Percentiles rank a stretch among this genome's conserved stretches.
Evolutionary conservation across 2,329 filamentous ascomycete species (phyloP).

Genomic region (Colletotrichum viniferum): DNA sequence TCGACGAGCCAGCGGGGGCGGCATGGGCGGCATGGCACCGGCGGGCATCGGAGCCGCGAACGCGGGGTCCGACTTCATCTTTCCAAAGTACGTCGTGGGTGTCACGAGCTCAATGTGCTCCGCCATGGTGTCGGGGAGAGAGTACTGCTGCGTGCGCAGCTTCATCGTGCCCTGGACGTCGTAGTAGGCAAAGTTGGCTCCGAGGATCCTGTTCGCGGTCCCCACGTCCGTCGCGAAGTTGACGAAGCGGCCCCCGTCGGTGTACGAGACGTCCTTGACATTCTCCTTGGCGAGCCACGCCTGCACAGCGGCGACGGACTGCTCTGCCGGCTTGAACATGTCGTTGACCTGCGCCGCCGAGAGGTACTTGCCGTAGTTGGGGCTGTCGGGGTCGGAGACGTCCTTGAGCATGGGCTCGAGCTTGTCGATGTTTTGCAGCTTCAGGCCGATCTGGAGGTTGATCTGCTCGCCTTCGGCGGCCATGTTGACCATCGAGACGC

Average conservation of each 20-base stretch:
- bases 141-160: constrained; percentile 31
- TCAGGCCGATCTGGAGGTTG: constrained; percentile 24
- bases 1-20: neutral
- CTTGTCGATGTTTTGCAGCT: constrained; percentile 27
- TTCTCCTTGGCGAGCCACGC: constrained; percentile 25
- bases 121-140: constrained; percentile 35
- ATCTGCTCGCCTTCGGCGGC: constrained; percentile 20
- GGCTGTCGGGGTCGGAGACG: constrained; percentile 28
- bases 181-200: constrained; percentile 47
- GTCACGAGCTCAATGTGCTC: constrained; percentile 47
- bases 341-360: constrained; percentile 26
- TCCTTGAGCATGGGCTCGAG: constrained; percentile 27
- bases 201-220: constrained; percentile 41
- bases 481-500: constrained; percentile 18
- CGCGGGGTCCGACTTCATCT: constrained; percentile 22
- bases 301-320: constrained; percentile 24
- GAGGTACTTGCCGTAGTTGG: constrained; percentile 30
- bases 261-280: constrained; percentile 18
- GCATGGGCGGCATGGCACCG: neutral
- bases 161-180: constrained; percentile 39
- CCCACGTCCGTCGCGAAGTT: constrained; percentile 39
- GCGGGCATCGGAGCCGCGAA: neutral
- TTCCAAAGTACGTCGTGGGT: constrained; percentile 51
- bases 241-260: constrained; percentile 27
- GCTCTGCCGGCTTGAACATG: constrained; percentile 26